Evolutionary conservation across 306 rosid species (phyloP), one percentile per base, ranked within the genome.

Genomic region (Cajanus cajan): DNA sequence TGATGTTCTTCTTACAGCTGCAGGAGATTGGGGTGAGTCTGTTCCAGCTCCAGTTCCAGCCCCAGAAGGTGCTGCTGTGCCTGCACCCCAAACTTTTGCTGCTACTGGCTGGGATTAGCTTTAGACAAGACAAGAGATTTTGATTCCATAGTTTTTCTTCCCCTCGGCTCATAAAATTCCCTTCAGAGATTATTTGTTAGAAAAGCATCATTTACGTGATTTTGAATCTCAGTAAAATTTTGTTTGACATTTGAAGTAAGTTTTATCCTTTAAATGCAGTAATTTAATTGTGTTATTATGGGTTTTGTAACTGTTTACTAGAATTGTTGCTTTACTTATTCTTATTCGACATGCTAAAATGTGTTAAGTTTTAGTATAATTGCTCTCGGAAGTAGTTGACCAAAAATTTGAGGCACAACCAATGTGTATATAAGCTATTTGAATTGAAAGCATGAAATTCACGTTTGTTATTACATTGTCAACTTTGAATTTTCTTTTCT

Each of bases 21-120:
- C 83, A 55, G 85, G 77, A 11, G 83, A 78, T n/a, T 78, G 77
- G 83, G 80, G 77, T 44, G 86, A 73, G 14, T 0, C 77, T 45
- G 80, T 57, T 57, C 67, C 77, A 45, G 72, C 80, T 66, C 72
- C 77, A 25, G 66, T 73, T 75, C 50, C 57, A 16, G n/a, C n/a
- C n/a, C n/a, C n/a, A n/a, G n/a, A n/a, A n/a, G 8, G 37, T n/a
- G 69, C 1, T 63, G 47, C 8, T 36, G 50, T 10, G 8, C 69
- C 86, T 24, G 76, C 58, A 33, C 6, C 40, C 1, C 66, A 48
- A 55, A 36, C 19, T 9, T 5, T 61, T 36, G 5, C 72, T 55
- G 52, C 86, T 8, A 44, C 77, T 10, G 80, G 86, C 77, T 83
- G 86, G 86, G 86, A 83, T 0, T 55, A 62, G 69, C 11, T 59